Evolutionary conservation across 352 stramenopile genomes (phyloP).

Genomic region (Blastocystis hominis): DNA sequence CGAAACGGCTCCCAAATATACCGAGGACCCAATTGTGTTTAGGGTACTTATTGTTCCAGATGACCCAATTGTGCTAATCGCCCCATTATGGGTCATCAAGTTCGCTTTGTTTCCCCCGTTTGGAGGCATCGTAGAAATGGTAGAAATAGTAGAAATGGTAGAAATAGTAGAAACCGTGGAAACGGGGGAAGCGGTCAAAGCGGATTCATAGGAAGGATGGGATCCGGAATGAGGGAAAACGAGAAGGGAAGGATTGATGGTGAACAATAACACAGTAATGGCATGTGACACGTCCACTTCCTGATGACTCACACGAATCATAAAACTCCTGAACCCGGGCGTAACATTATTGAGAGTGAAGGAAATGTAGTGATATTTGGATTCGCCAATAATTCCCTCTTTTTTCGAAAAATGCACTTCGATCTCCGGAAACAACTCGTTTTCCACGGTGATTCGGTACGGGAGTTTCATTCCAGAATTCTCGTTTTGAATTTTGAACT

Average conservation of each 20-base stretch:
- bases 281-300: not conserved
- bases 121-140: no score
- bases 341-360: not conserved
- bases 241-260: not conserved
- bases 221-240: not conserved
- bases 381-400: constrained; percentile 7
- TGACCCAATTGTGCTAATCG: no score
- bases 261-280: not conserved
- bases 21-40: not conserved
- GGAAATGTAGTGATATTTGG: constrained; percentile 26
- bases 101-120: no score
- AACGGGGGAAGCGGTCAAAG: not conserved
- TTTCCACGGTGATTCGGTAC: not conserved
- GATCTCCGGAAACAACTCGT: not conserved
- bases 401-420: not conserved
- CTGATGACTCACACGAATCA: not conserved
- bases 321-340: not conserved
- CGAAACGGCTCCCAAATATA: not conserved
- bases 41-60: no score
- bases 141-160: no score
- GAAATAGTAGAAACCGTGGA: no score
- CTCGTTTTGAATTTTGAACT: constrained; percentile 30
- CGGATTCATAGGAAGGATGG: not conserved
- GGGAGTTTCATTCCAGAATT: constrained; percentile 41
- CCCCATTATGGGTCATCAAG: no score